Percentiles rank a stretch among this genome's conserved stretches.
Evolutionary conservation across 2,329 filamentous ascomycete species (phyloP).

Genomic region (Ceratocystis papillata): DNA sequence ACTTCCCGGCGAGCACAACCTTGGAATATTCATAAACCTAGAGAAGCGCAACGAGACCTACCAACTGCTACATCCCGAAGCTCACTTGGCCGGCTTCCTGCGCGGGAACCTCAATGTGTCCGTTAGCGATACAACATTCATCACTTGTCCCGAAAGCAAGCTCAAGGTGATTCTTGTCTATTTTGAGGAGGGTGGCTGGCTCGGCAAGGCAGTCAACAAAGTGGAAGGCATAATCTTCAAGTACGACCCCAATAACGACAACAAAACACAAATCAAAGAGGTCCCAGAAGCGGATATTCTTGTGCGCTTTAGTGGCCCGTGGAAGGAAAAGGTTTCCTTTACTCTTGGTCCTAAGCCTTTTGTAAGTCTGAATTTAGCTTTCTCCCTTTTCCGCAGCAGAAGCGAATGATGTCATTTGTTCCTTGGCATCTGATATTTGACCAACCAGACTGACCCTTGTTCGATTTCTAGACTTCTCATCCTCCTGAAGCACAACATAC

Average conservation of each 20-base stretch:
- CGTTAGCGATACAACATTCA: constrained; percentile 78
- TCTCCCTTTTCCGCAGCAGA: neutral
- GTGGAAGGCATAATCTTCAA: constrained; percentile 84
- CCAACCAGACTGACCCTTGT: constrained; percentile 2
- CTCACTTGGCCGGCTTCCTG: constrained; percentile 78
- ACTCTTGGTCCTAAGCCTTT: constrained; percentile 49
- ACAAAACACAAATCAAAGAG: constrained; percentile 67
- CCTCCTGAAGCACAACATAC: constrained; percentile 53
- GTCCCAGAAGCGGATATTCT: constrained; percentile 77
- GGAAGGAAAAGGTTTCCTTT: constrained; percentile 62
- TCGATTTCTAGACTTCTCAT: constrained; percentile 34
- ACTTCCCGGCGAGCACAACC: constrained; percentile 80
- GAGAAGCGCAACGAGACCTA: constrained; percentile 80
- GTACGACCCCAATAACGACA: constrained; percentile 79
- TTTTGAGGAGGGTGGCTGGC: constrained; percentile 76
- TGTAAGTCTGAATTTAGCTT: constrained; percentile 38
- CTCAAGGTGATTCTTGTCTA: constrained; percentile 91
- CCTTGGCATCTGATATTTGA: neutral
- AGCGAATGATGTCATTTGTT: constrained; percentile 12
- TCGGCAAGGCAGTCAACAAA: constrained; percentile 81
- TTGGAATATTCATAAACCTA: constrained; percentile 88
- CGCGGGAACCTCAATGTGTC: constrained; percentile 80
- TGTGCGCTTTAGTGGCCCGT: constrained; percentile 70
- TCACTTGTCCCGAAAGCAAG: constrained; percentile 80
- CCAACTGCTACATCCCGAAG: constrained; percentile 87